These are phyloP conservation scores for Echeveria elegans DNA, from an alignment of 164 flowering plant species.

Conservation along the genomic window DNA sequence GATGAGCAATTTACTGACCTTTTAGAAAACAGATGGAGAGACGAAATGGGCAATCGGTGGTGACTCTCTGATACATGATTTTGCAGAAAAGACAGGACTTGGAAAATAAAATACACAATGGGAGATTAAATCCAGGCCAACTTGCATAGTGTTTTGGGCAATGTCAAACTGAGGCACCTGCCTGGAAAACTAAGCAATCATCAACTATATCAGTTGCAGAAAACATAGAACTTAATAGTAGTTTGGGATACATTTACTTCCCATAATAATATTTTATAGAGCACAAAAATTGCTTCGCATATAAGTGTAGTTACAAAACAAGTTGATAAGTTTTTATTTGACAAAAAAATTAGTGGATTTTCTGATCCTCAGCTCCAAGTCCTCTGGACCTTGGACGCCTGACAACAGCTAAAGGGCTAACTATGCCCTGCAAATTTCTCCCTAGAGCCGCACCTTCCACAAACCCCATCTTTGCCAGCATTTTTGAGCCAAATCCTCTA, in stretches of 20 bases:
- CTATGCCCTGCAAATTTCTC: conserved; percentile 57
- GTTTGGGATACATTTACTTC: too few relatives aligned
- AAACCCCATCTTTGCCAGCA: conserved; percentile 82
- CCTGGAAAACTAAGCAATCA: too few relatives aligned
- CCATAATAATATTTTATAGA: too few relatives aligned
- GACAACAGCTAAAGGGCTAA: conserved; percentile 47
- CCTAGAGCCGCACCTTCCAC: conserved; percentile 66
- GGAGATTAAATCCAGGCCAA: too few relatives aligned
- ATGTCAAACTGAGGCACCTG: too few relatives aligned
- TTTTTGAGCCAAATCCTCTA: conserved; percentile 70
- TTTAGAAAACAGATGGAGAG: not conserved
- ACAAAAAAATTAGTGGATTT: too few relatives aligned
- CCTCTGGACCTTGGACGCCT: conserved; percentile 17
- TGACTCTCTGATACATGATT: not conserved
- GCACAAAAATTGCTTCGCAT: not conserved
- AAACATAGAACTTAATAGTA: too few relatives aligned
- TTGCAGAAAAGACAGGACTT: not conserved
- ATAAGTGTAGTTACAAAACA: not conserved
- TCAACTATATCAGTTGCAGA: too few relatives aligned
- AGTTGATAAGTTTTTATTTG: not conserved
- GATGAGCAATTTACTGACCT: too few relatives aligned
- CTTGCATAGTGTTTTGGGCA: too few relatives aligned
- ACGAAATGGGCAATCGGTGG: not conserved
- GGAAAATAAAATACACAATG: not conserved
- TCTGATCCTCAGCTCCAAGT: not conserved